Evolutionary conservation across 257 asterid genomes (phyloP).

Genomic region (Asclepias syriaca): DNA sequence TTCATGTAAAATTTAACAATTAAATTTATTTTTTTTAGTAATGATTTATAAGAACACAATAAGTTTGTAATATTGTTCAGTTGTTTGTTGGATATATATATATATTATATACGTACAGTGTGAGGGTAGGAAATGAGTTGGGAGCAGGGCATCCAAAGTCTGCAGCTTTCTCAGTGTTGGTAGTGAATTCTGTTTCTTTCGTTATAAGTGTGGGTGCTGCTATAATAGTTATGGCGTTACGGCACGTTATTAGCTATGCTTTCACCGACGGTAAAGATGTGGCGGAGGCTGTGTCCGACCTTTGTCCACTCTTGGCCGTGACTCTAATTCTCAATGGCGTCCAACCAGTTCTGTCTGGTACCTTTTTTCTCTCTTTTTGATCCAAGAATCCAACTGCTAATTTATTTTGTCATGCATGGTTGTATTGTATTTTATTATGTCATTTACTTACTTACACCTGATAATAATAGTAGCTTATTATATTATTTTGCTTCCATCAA

Average conservation of each 20-base stretch:
- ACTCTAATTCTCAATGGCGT: conserved; percentile 29
- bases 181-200: conserved; percentile 23
- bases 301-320: conserved; percentile 25
- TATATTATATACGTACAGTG: conserved; percentile 10
- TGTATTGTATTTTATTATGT: too few relatives aligned
- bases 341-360: conserved; percentile 33
- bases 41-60: too few relatives aligned
- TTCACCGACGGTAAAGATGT: conserved; percentile 22
- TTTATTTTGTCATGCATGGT: too few relatives aligned
- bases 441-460: too few relatives aligned
- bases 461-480: too few relatives aligned
- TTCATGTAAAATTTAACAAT: too few relatives aligned
- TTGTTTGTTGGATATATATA: too few relatives aligned
- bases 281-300: conserved; percentile 26
- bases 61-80: too few relatives aligned
- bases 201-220: conserved; percentile 11
- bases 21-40: background rate
- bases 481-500: too few relatives aligned
- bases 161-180: conserved; percentile 19
- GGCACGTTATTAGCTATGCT: conserved; percentile 27
- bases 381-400: too few relatives aligned
- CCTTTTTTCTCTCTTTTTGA: too few relatives aligned
- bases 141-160: conserved; percentile 32
- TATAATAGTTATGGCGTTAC: conserved; percentile 7
- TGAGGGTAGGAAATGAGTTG: conserved; percentile 28